Conservation (phyloP, 1,284 basidiomycete genomes). For the Trametes polyzona region DNA sequence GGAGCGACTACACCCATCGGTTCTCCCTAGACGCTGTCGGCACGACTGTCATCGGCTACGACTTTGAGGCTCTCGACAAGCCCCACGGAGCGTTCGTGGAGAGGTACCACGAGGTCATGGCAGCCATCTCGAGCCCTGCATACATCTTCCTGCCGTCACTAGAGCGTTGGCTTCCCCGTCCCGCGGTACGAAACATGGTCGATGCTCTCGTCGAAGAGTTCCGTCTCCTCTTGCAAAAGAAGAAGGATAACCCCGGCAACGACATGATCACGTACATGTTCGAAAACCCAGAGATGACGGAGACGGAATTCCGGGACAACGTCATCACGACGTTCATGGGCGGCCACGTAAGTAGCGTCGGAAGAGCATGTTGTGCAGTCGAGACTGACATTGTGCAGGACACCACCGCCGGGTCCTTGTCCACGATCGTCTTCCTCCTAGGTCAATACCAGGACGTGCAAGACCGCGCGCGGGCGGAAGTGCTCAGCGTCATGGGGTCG, state of each 20-base stretch:
- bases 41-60: constrained; percentile 37
- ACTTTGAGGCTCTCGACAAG: constrained; percentile 37
- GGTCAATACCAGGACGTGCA: constrained; percentile 36
- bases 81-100: constrained; percentile 35
- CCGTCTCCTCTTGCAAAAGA: constrained; percentile 28
- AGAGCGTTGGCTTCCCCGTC: constrained; percentile 35
- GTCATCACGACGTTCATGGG: constrained; percentile 39
- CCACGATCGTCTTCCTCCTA: constrained; percentile 37
- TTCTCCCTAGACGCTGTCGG: constrained; percentile 38
- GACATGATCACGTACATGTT: constrained; percentile 41
- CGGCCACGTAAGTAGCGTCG: constrained; percentile 30
- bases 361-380: neutral
- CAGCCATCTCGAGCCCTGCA: constrained; percentile 34
- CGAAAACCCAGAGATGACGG: constrained; percentile 32
- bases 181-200: constrained; percentile 25
- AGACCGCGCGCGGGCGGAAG: constrained; percentile 32
- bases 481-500: constrained; percentile 21
- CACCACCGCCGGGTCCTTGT: constrained; percentile 38
- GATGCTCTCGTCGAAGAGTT: constrained; percentile 32
- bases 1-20: constrained; percentile 34
- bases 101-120: constrained; percentile 38
- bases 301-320: constrained; percentile 38
- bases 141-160: constrained; percentile 37
- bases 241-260: constrained; percentile 33
- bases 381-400: constrained; percentile 25